Conservation (phyloP, 164 flowering plant genomes). For the Piper longum region DNA sequence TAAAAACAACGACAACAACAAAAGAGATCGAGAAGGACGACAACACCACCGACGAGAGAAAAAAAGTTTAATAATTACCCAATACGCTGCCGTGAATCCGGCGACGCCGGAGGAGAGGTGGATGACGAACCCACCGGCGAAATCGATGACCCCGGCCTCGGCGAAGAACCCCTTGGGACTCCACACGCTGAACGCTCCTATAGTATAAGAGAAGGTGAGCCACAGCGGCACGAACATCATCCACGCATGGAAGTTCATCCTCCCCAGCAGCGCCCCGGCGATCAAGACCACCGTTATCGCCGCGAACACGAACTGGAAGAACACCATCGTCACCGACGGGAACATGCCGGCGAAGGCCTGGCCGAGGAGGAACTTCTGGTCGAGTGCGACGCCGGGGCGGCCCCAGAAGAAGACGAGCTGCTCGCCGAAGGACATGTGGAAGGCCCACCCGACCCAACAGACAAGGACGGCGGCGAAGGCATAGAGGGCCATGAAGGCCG, state of each 20-base stretch:
- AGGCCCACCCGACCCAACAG: constrained; percentile 12
- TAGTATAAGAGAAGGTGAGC: constrained; percentile 10
- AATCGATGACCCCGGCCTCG: constrained; percentile 11
- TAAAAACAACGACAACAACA: too few species aligned
- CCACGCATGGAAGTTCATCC: constrained; percentile 12
- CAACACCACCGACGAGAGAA: too few species aligned
- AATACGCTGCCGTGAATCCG: constrained; percentile 10
- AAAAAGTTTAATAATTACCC: constrained; percentile 3
- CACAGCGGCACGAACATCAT: constrained; percentile 10
- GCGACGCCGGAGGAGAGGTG: constrained; percentile 11
- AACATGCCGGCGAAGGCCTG: constrained; percentile 6
- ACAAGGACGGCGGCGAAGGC: constrained; percentile 10
- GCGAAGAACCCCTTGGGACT: constrained; percentile 7
- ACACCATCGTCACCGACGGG: constrained; percentile 12
- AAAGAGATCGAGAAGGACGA: too few species aligned
- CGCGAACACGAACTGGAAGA: constrained; percentile 12
- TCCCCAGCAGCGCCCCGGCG: constrained; percentile 9
- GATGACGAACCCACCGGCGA: constrained; percentile 9
- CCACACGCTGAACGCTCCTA: constrained; percentile 10
- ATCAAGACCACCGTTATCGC: constrained; percentile 7
- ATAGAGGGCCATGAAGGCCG: constrained; percentile 13
- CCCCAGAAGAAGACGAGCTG: constrained; percentile 11
- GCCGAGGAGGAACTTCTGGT: constrained; percentile 8
- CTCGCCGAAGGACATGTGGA: constrained; percentile 10
- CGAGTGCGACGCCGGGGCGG: constrained; percentile 6